A percentile compares a stretch with the other conserved stretches of the same genome.
These are phyloP conservation scores for Psidium friedrichsthalianum DNA, from an alignment of 345 rosid species.

Conservation along the genomic window DNA sequence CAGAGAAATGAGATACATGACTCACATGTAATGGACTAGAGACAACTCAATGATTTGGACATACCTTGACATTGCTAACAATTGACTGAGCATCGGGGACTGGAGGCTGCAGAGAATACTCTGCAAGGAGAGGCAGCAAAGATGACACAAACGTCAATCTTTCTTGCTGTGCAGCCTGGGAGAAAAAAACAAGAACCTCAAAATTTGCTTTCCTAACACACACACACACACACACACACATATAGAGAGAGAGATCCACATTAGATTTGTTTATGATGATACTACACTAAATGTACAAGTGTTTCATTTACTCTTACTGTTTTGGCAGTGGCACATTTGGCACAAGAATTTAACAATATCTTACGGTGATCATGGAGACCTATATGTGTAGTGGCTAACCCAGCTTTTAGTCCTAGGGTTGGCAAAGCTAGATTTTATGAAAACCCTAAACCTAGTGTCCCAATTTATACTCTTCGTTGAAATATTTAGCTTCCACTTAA, in stretches of 20 bases:
- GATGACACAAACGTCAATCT: slow-evolving; percentile 81
- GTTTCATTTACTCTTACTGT: neutral
- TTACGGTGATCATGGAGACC: neutral
- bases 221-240: too few relatives aligned
- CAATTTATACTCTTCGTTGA: neutral
- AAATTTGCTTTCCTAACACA: neutral
- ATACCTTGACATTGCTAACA: slow-evolving; percentile 92
- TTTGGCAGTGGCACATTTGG: neutral
- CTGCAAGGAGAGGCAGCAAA: slow-evolving; percentile 81
- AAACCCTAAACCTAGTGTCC: neutral
- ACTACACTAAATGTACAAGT: neutral
- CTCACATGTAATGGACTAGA: neutral
- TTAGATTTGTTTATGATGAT: neutral
- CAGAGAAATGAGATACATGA: neutral
- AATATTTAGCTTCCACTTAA: neutral
- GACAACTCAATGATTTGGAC: neutral
- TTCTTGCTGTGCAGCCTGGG: slow-evolving; percentile 90
- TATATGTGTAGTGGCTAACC: neutral
- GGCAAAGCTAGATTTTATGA: neutral
- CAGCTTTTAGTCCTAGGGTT: neutral
- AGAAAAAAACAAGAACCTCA: slow-evolving; percentile 12
- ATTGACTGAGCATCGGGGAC: slow-evolving; percentile 86
- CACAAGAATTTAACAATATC: neutral
- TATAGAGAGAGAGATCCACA: neutral
- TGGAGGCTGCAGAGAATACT: slow-evolving; percentile 85